A percentile compares a stretch with the other conserved stretches of the same genome.
These are phyloP conservation scores for button mushroom (Agaricus bisporus) DNA, from an alignment of 768 basidiomycete species.

Conservation along the genomic window DNA sequence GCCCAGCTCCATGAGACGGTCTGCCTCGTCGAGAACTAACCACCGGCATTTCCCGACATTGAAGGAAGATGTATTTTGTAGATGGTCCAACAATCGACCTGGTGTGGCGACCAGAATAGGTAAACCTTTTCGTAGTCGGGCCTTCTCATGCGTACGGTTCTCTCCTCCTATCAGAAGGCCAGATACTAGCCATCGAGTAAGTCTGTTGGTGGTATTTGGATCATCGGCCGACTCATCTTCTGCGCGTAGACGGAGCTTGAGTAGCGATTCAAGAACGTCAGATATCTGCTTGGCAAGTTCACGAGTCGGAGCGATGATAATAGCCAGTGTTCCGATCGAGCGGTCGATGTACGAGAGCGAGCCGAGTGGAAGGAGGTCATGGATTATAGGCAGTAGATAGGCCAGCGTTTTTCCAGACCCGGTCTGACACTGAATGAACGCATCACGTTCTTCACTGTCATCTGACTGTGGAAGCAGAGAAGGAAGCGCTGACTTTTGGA, in stretches of 20 bases:
- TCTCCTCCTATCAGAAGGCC: conserved; percentile 93
- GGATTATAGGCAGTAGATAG: conserved; percentile 90
- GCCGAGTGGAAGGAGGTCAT: conserved; percentile 88
- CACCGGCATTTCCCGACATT: conserved; percentile 91
- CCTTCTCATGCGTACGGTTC: conserved; percentile 92
- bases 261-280: conserved; percentile 81
- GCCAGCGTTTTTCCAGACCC: conserved; percentile 95
- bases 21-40: conserved; percentile 96
- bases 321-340: conserved; percentile 89
- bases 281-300: conserved; percentile 97
- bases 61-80: conserved; percentile 92
- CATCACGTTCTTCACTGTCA: conserved; percentile 49
- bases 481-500: conserved; percentile 79
- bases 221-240: conserved; percentile 48
- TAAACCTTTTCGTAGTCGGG: conserved; percentile 86
- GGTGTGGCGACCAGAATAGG: conserved; percentile 96
- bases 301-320: conserved; percentile 92
- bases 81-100: conserved; percentile 90
- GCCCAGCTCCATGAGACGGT: conserved; percentile 95
- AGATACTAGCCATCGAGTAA: conserved; percentile 91
- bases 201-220: conserved; percentile 33
- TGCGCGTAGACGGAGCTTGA: conserved; percentile 68
- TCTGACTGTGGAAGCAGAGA: conserved; percentile 30
- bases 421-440: conserved; percentile 94
- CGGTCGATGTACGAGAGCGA: conserved; percentile 91